Evolutionary conservation across 2,329 filamentous ascomycete genomes (phyloP), one percentile per base, ranked within the genome.

Genomic region (Aspergillus aculeatinus): DNA sequence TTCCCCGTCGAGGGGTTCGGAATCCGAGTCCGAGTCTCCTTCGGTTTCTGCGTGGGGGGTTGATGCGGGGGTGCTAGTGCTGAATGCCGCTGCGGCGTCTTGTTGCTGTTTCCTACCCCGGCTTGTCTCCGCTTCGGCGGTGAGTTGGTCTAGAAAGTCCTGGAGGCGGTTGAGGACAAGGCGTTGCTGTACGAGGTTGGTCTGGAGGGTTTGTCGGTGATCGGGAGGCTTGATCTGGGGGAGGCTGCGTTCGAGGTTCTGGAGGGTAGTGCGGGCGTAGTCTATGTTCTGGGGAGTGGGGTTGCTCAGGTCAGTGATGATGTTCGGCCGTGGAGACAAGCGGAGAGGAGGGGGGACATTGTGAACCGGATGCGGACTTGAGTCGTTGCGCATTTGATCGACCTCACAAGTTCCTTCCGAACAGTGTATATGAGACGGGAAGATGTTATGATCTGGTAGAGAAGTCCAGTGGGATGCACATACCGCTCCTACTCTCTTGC

Each of bases 251-350:
- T 80, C 78, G 31, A 81, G 67, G 47, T 75, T 70, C 42, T 76
- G 68, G 25, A 80, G 73, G 47, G 76, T 68, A 39, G 72, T 73
- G 51, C 77, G 77, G 29, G 77, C 78, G 58, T 80, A 79, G 66
- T 80, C 78, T 53, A 80, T 69, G 64, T 80, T 80, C 75, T 80
- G 33, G 14, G 33, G 33, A 35, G 33, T 12, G 33, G 42, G 52
- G 25, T 29, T 29, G 51, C 2, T 23, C 5, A 33, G 19, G 59
- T 62, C 49, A 60, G 48, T 21, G 50, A 21, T 7, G 39, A 9
- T 58, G 35, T 25, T 14, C 51, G 16, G 10, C n/a, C 39, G 35
- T 47, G n/a, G 49, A 31, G 31, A 23, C 7, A 7, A 29, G 27
- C 27, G 27, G 27, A 29, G 27, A 29, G 7, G 27, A 9, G 27